These are phyloP conservation scores for Zasmidium citrigriseum DNA, from an alignment of 2,329 filamentous ascomycete species.

Conservation along the genomic window DNA sequence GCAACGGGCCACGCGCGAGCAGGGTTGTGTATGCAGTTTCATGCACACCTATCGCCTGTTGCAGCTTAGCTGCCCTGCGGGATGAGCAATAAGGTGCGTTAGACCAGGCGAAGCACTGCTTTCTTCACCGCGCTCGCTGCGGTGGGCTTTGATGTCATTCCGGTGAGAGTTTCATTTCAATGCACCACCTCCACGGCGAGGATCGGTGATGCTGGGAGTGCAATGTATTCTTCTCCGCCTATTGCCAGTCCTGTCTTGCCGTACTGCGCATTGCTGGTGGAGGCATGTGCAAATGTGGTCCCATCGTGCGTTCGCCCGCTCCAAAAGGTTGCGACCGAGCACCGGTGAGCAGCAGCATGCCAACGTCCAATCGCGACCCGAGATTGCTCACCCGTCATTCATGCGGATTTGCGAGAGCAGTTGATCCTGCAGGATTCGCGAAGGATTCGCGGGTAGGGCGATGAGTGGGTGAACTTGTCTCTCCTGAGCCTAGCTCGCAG, in stretches of 20 bases:
- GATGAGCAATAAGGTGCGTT: background rate
- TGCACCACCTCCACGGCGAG: background rate
- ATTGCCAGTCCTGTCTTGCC: background rate
- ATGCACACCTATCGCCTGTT: background rate
- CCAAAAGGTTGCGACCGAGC: conserved; percentile 7
- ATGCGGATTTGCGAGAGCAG: conserved; percentile 9
- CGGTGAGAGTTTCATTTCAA: conserved; percentile 7
- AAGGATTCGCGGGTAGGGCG: conserved; percentile 22
- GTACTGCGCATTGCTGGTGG: background rate
- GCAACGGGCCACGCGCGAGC: background rate
- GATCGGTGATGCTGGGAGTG: background rate
- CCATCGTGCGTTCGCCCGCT: background rate
- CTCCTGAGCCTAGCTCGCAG: conserved; percentile 10
- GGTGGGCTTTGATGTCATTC: conserved; percentile 9
- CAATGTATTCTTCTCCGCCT: background rate
- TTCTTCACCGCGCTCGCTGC: conserved; percentile 12
- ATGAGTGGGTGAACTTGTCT: conserved; percentile 5
- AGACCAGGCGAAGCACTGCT: conserved; percentile 1
- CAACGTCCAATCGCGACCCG: conserved; percentile 11
- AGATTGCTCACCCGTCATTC: conserved; percentile 9
- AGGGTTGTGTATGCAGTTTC: background rate
- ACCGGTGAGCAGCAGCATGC: conserved; percentile 13
- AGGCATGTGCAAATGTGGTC: background rate
- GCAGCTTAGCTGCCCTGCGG: background rate
- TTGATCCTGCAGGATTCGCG: conserved; percentile 15